Base-by-base conservation (phyloP, 768 basidiomycete species). In the Tylopilus rubrobrunneus region DNA sequence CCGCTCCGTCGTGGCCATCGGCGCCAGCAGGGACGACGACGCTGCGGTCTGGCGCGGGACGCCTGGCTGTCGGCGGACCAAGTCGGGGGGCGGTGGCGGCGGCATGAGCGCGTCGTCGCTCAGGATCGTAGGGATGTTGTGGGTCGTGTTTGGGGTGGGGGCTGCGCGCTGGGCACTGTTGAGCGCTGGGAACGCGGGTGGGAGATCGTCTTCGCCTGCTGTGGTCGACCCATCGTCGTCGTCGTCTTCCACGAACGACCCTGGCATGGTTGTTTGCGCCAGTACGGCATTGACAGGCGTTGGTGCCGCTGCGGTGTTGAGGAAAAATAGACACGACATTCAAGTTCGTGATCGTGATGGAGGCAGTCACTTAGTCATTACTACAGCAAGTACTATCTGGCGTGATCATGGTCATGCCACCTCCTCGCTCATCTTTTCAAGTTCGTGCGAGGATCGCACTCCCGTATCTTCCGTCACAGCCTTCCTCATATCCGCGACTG, bases 161-260 rank as follows among this genome's bases (percentile, higher is more conserved):
- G 71, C 57, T 23, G 78, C 73, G 27, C 89, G 81, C 62, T 92
- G 90, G 5, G 84, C 86, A 56, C 89, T 91, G 63, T 77, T 77
- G 5, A 83, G 72, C 48, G 78, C 80, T 25, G 90, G 90, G 66
- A 92, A 92, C 1, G 84, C 81, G 11, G 90, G 89, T 7, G 89
- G 84, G 12, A 62, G 61, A 60, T 90, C 82, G 55, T 85, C 78
- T 70, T 73, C 49, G 77, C 71, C 56, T 65, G 68, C 74, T 7
- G 74, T 58, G 48, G 79, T 76, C 33, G 69, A 70, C 12, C 69
- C 65, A 55, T 73, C 69, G 36, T 76, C 66, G 0, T 70, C 66
- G 17, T 78, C 75, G n/a, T 44, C 55, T 21, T 42, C 53, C 12
- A 19, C 9, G 12, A 67, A 65, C 11, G 65, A 57, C 6, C 67